Base-by-base conservation (phyloP, 2,329 filamentous ascomycete genomes). In the Ceratocystis colombiana region DNA sequence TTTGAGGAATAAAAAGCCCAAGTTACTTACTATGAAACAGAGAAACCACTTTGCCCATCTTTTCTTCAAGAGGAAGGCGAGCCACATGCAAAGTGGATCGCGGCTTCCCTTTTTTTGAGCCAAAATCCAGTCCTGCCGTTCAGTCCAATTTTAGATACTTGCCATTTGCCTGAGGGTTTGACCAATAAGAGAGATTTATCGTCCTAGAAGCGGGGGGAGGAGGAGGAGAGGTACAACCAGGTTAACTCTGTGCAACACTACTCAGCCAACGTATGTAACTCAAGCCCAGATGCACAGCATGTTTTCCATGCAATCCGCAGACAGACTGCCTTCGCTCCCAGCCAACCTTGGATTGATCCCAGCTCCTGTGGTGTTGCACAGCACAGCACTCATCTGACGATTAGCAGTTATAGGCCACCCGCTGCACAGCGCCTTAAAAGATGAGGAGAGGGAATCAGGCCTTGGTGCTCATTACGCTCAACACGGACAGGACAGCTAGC, bases 31-130 rank as follows among this genome's bases (percentile, higher is more conserved):
- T 59, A n/a, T 59, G 55, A 59, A 59, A 59, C 55, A 37, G 10
- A 30, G n/a, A 10, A 59, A 59, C 55, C 17, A 59, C 55, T 59
- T 59, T 59, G 55, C 55, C 30, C 55, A 59, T 59, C 55, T 59
- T 59, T 59, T 59, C 55, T 59, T 20, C 55, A 37, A n/a, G 55
- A 10, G 55, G 55, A 59, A 59, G 30, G 12, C 55, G 28, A 22
- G 28, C 55, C 30, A 30, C 55, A 59, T 59, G 28, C 6, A 37
- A 12, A 57, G 53, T 57, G 28, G 28, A 28, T 57, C 30, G 55
- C 55, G 17, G 17, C 30, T n/a, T 30, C 30, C 30, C n/a, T 55
- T 25, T 25, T 28, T 55, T 28, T 37, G 10, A 41, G 37, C 37
- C 37, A 15, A 15, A 41, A 41, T 15, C 37, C 37, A 5, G 37